Base-by-base conservation (phyloP, 2,329 filamentous ascomycete genomes). In the Graphium sp. region DNA sequence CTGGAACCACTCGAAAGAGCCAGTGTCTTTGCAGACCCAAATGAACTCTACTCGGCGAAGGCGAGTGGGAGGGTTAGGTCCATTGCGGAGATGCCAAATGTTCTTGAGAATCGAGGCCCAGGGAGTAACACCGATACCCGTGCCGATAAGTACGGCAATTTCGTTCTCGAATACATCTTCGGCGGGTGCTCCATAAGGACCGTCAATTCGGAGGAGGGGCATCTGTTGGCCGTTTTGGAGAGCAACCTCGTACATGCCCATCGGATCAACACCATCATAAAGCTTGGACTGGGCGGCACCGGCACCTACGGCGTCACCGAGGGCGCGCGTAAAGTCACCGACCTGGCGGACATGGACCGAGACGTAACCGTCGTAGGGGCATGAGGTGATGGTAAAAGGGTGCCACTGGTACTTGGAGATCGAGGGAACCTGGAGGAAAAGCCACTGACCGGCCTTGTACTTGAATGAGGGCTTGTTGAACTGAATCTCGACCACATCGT, bases 1-100 rank as follows among this genome's bases (percentile, higher is more conserved):
- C 50, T 98, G 89, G 62, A 98, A 95, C 89, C 89, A 98, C 56
- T 95, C 89, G 45, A 98, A 98, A 0, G 85, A 93, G 19, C 71
- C 79, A 0, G 85, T 93, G 46, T 94, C 85, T 51, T 81, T 89
- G 66, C 87, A 94, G 29, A 95, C 77, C 89, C 89, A 98, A 59
- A 98, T 91, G 55, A 98, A 98, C 52, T 98, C 89, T 18, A 98
- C 87, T 50, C 89, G 78, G 34, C 84, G 80, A 26, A 98, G 74
- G 46, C 87, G 81, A 28, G 71, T 74, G 2, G 87, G 85, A 15
- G 85, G 82, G 58, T 94, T 89, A 6, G 87, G 85, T 11, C 76
- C 72, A 38, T 89, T 77, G 37, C 89, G 83, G 44, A 92, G 66
- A 51, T 98, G 87, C 82, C 85, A 98, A 54, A 98, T 95, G 51